phyloP scores from a whole-genome alignment of 805 yeast genomes.

The Tetrapisispora nanseiensis region DNA sequence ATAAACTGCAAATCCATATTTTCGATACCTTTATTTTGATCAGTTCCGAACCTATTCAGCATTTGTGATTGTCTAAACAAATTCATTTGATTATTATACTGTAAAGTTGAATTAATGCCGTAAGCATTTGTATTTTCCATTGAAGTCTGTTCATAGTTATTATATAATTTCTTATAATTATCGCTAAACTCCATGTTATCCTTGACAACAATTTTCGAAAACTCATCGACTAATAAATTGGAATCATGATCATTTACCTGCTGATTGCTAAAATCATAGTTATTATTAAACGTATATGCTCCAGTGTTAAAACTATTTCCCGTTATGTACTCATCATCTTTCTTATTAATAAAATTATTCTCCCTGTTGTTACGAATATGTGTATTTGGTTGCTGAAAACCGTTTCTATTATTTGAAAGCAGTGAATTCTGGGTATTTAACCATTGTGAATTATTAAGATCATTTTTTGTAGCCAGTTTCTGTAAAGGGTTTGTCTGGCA shows the following conservation, averaged over 20 bases:
- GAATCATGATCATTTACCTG: not conserved
- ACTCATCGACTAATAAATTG: constrained; percentile 10
- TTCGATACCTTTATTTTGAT: too few relatives aligned
- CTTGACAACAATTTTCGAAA: constrained; percentile 19
- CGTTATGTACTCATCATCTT: not conserved
- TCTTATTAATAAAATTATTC: not conserved
- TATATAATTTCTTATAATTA: constrained; percentile 22
- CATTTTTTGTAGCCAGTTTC: constrained; percentile 9
- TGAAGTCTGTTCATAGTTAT: constrained; percentile 11
- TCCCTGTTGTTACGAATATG: not conserved
- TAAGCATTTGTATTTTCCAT: too few relatives aligned
- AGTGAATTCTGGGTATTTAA: not conserved
- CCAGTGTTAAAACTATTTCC: not conserved
- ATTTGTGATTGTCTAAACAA: not conserved
- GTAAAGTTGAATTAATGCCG: too few relatives aligned
- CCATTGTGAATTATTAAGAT: not conserved
- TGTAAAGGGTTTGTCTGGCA: constrained; percentile 19
- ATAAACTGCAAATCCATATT: constrained; percentile 10
- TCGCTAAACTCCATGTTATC: constrained; percentile 25
- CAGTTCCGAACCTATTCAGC: not conserved
- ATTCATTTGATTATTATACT: not conserved
- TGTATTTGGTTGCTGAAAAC: not conserved
- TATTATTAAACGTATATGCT: not conserved
- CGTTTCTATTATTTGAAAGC: not conserved
- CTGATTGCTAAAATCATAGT: not conserved